Evolutionary conservation across 176 grass and related monocot species (phyloP).

Genomic region (Ampelocalamus luodianensis): DNA sequence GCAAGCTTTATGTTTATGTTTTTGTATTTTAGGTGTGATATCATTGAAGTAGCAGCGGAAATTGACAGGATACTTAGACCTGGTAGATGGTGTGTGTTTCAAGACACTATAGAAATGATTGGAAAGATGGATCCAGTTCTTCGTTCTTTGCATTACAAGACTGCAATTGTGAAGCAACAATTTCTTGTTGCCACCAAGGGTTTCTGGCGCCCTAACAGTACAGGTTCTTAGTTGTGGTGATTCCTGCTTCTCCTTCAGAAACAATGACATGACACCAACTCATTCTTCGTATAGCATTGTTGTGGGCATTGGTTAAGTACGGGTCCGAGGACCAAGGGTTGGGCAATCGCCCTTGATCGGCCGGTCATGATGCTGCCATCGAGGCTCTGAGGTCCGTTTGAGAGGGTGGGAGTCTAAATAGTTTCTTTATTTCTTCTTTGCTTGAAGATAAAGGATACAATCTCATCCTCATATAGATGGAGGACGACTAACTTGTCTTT

Average conservation of each 20-base stretch:
- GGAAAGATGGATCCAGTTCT: slow-evolving; percentile 70
- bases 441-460: too few species aligned
- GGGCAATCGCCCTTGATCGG: too few species aligned
- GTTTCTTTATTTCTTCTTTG: too few species aligned
- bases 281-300: slow-evolving; percentile 26
- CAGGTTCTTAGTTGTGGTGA: slow-evolving; percentile 29
- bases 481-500: too few species aligned
- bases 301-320: too few species aligned
- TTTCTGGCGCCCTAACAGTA: slow-evolving; percentile 69
- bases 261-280: background rate
- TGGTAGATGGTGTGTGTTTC: slow-evolving; percentile 80
- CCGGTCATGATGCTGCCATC: too few species aligned
- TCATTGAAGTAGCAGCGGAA: slow-evolving; percentile 68
- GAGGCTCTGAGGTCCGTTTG: too few species aligned
- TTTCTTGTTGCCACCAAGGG: slow-evolving; percentile 78
- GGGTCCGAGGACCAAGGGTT: too few species aligned
- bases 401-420: too few species aligned
- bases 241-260: background rate
- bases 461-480: too few species aligned
- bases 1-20: slow-evolving; percentile 18
- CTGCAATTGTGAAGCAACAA: slow-evolving; percentile 57
- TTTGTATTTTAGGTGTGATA: slow-evolving; percentile 68
- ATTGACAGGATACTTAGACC: slow-evolving; percentile 91
- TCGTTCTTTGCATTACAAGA: slow-evolving; percentile 69
- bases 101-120: slow-evolving; percentile 59